Evolutionary conservation across 441 rosid species (phyloP).

Genomic region (Adansonia rubrostipa): DNA sequence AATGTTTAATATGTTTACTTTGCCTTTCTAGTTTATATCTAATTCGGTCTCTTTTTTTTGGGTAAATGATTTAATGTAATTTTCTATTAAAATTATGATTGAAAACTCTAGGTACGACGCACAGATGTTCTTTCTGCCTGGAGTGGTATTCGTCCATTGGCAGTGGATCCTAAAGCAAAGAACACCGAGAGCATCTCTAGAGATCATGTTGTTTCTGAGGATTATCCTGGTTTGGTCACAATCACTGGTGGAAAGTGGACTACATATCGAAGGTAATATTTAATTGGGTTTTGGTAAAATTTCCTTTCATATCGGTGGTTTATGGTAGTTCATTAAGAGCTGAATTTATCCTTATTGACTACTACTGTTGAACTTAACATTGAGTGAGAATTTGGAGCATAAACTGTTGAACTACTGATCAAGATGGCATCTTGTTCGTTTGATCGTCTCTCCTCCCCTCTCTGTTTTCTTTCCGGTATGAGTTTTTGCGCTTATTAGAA

Average conservation of each 20-base stretch:
- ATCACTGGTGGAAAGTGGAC: slow-evolving; percentile 99
- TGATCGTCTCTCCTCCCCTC: not conserved
- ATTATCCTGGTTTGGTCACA: slow-evolving; percentile 86
- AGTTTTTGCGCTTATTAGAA: slow-evolving; percentile 33
- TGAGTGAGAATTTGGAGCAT: not conserved
- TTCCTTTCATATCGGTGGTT: slow-evolving; percentile 5
- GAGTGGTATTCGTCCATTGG: slow-evolving; percentile 99
- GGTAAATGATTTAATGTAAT: not conserved
- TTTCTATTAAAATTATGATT: slow-evolving; percentile 27
- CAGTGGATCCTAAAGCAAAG: slow-evolving; percentile 81
- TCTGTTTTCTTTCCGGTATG: not conserved
- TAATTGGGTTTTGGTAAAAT: slow-evolving; percentile 7
- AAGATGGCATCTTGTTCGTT: not conserved
- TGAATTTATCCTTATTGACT: not conserved
- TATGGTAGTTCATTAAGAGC: not conserved
- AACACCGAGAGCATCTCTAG: slow-evolving; percentile 93
- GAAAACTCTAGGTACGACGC: slow-evolving; percentile 74
- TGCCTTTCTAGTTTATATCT: not conserved
- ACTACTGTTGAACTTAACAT: not conserved
- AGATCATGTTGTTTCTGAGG: slow-evolving; percentile 91
- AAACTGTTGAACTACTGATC: not conserved
- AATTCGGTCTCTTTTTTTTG: slow-evolving; percentile 10
- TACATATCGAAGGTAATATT: slow-evolving; percentile 79
- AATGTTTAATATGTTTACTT: not conserved
- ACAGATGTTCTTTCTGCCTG: slow-evolving; percentile 97